Evolutionary conservation across 129 eudicot species (phyloP).

Genomic region (Pittosporum tobira): DNA sequence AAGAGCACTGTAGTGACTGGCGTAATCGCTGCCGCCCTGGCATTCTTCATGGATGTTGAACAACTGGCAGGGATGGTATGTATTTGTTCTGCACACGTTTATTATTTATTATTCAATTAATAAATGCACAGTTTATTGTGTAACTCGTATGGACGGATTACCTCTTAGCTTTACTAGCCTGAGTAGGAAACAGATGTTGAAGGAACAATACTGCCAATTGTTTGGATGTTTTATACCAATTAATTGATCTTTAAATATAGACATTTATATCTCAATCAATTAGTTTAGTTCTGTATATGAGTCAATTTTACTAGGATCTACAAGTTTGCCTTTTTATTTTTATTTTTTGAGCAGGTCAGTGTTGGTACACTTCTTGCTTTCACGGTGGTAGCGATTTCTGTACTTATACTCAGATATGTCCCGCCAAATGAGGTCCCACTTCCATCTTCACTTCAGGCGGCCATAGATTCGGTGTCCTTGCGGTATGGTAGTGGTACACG

Average conservation of each 20-base stretch:
- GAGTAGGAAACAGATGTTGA: too few species aligned
- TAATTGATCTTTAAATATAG: too few species aligned
- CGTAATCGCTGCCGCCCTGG: constrained; percentile 58
- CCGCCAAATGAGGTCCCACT: constrained; percentile 96
- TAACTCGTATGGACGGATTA: not conserved
- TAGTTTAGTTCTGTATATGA: not conserved
- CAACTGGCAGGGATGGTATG: constrained; percentile 96
- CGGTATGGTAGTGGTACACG: constrained; percentile 25
- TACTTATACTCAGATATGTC: constrained; percentile 80
- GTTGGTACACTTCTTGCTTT: constrained; percentile 98
- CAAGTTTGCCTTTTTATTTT: too few species aligned
- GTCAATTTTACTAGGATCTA: constrained; percentile 1
- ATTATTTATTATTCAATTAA: too few species aligned
- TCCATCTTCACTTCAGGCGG: constrained; percentile 81
- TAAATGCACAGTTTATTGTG: too few species aligned
- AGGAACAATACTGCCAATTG: too few species aligned
- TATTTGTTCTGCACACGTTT: constrained; percentile 4
- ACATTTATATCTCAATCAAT: not conserved
- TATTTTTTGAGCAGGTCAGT: constrained; percentile 68
- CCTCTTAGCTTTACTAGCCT: not conserved
- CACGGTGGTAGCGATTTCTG: constrained; percentile 90
- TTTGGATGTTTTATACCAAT: too few species aligned
- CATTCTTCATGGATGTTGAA: constrained; percentile 87
- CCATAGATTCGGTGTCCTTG: constrained; percentile 69
- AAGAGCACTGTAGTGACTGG: constrained; percentile 82